These are phyloP conservation scores for Pterocarpus macrocarpus DNA, from an alignment of 306 rosid species.

Conservation along the genomic window DNA sequence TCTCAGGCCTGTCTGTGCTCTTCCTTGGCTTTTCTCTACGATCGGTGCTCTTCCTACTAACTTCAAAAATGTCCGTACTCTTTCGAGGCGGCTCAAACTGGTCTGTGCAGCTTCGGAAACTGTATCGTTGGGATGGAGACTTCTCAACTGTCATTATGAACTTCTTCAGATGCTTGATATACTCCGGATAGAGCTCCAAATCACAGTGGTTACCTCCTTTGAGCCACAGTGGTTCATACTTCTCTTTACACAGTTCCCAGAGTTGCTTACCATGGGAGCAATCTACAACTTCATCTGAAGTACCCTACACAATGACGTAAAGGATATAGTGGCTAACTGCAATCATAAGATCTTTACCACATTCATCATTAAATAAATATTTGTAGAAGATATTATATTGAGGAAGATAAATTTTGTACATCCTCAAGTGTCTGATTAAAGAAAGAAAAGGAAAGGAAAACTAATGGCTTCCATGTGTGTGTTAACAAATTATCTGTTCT, in stretches of 20 bases:
- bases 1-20: constrained; percentile 85
- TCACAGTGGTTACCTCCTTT: constrained; percentile 95
- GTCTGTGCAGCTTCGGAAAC: constrained; percentile 82
- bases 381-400: not conserved
- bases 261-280: constrained; percentile 96
- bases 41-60: constrained; percentile 87
- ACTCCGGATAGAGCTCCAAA: constrained; percentile 89
- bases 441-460: not conserved
- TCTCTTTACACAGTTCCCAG: constrained; percentile 94
- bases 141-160: constrained; percentile 85
- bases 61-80: constrained; percentile 83
- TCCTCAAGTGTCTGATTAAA: not conserved
- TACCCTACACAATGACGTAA: constrained; percentile 68
- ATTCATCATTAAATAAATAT: not conserved
- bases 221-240: constrained; percentile 93
- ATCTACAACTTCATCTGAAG: constrained; percentile 93
- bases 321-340: constrained; percentile 27
- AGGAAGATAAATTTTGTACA: not conserved
- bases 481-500: not conserved
- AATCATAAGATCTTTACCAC: not conserved
- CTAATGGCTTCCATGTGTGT: not conserved
- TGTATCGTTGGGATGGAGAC: constrained; percentile 77
- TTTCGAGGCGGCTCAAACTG: constrained; percentile 85
- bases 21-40: constrained; percentile 89
- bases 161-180: constrained; percentile 85